Evolutionary conservation across 139 green algal species (phyloP).

Genomic region (Astrephomene gubernaculifera): DNA sequence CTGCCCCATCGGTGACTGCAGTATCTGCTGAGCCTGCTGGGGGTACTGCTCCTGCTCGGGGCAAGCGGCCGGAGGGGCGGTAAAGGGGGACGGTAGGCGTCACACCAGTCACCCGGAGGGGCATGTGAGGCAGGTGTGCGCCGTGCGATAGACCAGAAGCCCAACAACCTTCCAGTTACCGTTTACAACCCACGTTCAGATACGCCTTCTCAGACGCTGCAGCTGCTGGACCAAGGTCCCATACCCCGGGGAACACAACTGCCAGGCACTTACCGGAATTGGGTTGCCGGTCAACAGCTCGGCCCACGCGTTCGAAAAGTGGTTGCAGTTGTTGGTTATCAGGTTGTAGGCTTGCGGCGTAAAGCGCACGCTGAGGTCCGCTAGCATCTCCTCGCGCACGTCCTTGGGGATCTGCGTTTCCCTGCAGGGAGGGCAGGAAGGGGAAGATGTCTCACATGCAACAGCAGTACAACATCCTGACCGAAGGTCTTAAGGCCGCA

Average conservation of each 20-base stretch:
- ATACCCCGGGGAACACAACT: too few relatives aligned
- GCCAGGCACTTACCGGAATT: conserved; percentile 44
- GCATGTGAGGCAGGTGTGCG: too few relatives aligned
- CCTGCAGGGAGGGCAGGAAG: conserved; percentile 4
- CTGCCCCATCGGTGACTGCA: conserved; percentile 52
- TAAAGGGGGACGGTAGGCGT: too few relatives aligned
- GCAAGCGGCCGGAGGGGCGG: background rate
- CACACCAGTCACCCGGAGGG: too few relatives aligned
- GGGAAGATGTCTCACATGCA: background rate
- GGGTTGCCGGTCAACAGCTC: conserved; percentile 69
- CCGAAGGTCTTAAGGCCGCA: too few relatives aligned
- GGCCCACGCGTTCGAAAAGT: conserved; percentile 75
- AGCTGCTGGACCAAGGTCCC: too few relatives aligned
- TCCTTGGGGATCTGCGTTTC: conserved; percentile 27
- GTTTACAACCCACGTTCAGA: too few relatives aligned
- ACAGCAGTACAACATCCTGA: background rate
- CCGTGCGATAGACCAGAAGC: too few relatives aligned
- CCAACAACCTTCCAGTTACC: too few relatives aligned
- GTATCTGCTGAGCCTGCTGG: conserved; percentile 43
- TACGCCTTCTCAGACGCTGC: too few relatives aligned
- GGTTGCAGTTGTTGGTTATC: conserved; percentile 87
- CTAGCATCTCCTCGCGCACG: conserved; percentile 47
- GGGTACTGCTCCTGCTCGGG: conserved; percentile 9
- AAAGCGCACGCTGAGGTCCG: conserved; percentile 42
- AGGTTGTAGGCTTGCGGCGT: conserved; percentile 70